phyloP scores from a whole-genome alignment of 1,284 basidiomycete genomes.

The Earliella scabrosa region DNA sequence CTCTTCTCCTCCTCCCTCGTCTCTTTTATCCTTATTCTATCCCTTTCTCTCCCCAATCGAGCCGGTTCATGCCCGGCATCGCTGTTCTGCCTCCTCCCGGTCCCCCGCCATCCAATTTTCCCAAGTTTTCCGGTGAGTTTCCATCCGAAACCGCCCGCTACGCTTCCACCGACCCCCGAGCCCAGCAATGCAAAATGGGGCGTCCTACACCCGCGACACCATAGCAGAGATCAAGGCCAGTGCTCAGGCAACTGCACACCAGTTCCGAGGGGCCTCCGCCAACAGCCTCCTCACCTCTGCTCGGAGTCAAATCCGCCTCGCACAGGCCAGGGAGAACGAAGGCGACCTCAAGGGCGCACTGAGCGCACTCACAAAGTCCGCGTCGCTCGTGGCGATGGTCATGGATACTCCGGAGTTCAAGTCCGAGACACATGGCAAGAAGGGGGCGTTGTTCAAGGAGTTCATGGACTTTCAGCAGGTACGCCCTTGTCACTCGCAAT shows the following conservation, averaged over 20 bases:
- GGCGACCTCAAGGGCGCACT: constrained; percentile 67
- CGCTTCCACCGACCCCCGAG: constrained; percentile 7
- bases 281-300: constrained; percentile 63
- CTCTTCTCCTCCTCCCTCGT: constrained; percentile 10
- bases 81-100: constrained; percentile 36
- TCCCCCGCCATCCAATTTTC: constrained; percentile 30
- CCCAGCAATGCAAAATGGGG: constrained; percentile 41
- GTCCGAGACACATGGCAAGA: constrained; percentile 49
- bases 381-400: constrained; percentile 56
- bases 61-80: constrained; percentile 40
- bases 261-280: constrained; percentile 58
- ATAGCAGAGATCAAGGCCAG: constrained; percentile 67
- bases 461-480: constrained; percentile 65
- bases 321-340: constrained; percentile 52
- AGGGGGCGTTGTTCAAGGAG: constrained; percentile 57
- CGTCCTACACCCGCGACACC: constrained; percentile 37
- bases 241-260: constrained; percentile 60
- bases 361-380: constrained; percentile 61
- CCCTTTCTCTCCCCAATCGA: background rate
- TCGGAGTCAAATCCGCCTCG: constrained; percentile 53
- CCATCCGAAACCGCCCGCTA: background rate
- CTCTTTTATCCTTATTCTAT: constrained; percentile 30
- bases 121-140: constrained; percentile 32
- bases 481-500: constrained; percentile 24
- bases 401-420: constrained; percentile 63